Evolutionary conservation across 2,329 filamentous ascomycete genomes (phyloP).

Genomic region (Aspergillus sp.): DNA sequence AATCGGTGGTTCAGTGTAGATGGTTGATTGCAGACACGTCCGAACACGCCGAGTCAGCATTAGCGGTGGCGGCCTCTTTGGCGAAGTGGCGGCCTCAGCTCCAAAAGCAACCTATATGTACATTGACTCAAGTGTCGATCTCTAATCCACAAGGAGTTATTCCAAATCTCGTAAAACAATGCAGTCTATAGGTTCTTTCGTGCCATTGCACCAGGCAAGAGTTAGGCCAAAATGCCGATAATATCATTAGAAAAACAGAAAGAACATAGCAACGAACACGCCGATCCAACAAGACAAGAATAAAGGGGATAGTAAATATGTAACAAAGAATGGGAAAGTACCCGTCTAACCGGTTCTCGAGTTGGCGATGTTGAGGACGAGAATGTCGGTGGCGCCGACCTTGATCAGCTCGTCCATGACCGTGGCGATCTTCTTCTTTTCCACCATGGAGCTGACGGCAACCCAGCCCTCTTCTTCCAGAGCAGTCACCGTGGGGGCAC

Average conservation of each 20-base stretch:
- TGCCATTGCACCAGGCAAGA: background rate
- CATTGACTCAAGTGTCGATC: background rate
- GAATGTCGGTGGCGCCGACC: slow-evolving; percentile 78
- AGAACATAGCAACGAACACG: slow-evolving; percentile 7
- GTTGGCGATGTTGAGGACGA: slow-evolving; percentile 85
- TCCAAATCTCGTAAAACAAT: background rate
- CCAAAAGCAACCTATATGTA: background rate
- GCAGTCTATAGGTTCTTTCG: background rate
- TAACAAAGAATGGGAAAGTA: slow-evolving; percentile 7
- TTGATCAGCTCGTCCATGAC: slow-evolving; percentile 82
- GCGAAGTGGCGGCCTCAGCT: too few relatives aligned
- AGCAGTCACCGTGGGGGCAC: slow-evolving; percentile 86
- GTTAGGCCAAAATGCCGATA: background rate
- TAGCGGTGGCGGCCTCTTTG: too few relatives aligned
- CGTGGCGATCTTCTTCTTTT: slow-evolving; percentile 77
- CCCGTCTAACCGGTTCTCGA: slow-evolving; percentile 52
- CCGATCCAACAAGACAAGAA: slow-evolving; percentile 9
- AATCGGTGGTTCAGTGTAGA: too few relatives aligned
- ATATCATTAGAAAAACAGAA: slow-evolving; percentile 7
- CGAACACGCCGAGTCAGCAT: too few relatives aligned
- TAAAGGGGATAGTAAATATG: slow-evolving; percentile 5
- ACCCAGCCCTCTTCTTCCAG: slow-evolving; percentile 90
- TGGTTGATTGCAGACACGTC: too few relatives aligned
- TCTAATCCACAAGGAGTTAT: background rate
- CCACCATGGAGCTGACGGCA: slow-evolving; percentile 90